A percentile compares a stretch with the other conserved stretches of the same genome.
These are phyloP conservation scores for Citrus sp. DNA, from an alignment of 345 rosid genomes.

Conservation along the genomic window DNA sequence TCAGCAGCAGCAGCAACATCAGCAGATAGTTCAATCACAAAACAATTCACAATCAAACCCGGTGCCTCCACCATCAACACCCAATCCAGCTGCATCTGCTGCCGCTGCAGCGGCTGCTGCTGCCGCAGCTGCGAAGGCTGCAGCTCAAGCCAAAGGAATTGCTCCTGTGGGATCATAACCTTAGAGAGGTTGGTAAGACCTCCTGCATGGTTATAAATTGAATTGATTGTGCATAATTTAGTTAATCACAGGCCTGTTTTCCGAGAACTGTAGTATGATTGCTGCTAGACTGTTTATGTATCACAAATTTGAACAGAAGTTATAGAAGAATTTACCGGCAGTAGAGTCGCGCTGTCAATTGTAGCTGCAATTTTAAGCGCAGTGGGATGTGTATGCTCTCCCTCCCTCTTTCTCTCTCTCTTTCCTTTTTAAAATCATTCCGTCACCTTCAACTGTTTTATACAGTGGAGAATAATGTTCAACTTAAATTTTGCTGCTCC, in stretches of 20 bases:
- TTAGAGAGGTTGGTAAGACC: slow-evolving; percentile 9
- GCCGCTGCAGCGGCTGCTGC: slow-evolving; percentile 61
- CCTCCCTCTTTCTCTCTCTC: neutral
- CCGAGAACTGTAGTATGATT: slow-evolving; percentile 22
- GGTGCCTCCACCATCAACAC: slow-evolving; percentile 74
- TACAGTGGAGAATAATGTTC: slow-evolving; percentile 1
- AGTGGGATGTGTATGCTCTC: neutral
- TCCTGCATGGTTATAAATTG: slow-evolving; percentile 12
- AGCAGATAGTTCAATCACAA: slow-evolving; percentile 44
- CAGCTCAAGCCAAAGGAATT: slow-evolving; percentile 72
- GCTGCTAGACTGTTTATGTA: slow-evolving; percentile 19
- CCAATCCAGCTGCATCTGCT: slow-evolving; percentile 71
- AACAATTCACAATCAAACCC: slow-evolving; percentile 52
- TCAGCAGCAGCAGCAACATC: slow-evolving; percentile 47
- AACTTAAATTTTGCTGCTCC: neutral
- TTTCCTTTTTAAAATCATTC: too few species aligned
- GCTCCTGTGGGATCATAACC: slow-evolving; percentile 82
- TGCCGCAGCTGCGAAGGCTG: slow-evolving; percentile 54
- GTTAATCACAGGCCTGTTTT: slow-evolving; percentile 6
- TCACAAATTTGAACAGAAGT: slow-evolving; percentile 11
- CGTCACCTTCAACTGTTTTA: neutral
- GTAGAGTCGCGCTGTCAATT: slow-evolving; percentile 2
- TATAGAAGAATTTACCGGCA: slow-evolving; percentile 12
- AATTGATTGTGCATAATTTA: slow-evolving; percentile 32
- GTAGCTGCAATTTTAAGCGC: slow-evolving; percentile 15